Conservation (phyloP, 148 eudicot species). For the Mesembryanthemum crystallinum region DNA sequence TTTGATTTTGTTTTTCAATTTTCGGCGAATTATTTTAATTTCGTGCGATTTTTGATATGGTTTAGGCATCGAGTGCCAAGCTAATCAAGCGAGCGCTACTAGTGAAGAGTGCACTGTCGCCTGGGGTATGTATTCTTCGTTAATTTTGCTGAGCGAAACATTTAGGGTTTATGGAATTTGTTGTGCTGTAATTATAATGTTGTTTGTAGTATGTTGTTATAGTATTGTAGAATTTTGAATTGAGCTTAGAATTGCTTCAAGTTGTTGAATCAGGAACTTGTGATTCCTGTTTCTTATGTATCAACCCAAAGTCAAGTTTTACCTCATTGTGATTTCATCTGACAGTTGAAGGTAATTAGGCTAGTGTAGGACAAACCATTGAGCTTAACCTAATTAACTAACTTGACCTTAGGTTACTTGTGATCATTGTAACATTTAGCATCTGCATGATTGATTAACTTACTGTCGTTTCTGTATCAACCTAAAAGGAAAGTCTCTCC, state of each 20-base stretch:
- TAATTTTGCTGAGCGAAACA: neutral
- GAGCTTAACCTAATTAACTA: too few species aligned
- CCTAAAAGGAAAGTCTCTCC: too few species aligned
- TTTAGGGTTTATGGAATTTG: neutral
- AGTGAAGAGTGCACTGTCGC: slow-evolving; percentile 96
- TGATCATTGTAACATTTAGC: too few species aligned
- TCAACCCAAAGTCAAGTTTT: neutral
- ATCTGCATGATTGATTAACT: too few species aligned
- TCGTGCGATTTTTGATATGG: neutral
- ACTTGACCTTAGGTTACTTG: too few species aligned
- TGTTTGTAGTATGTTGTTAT: neutral
- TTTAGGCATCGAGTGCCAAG: slow-evolving; percentile 92
- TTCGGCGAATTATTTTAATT: neutral
- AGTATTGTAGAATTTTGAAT: neutral
- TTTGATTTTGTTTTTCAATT: neutral
- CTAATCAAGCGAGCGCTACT: slow-evolving; percentile 91
- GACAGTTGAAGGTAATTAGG: neutral
- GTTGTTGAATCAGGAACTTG: neutral
- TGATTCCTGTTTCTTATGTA: neutral
- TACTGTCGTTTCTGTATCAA: too few species aligned
- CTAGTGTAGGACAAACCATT: neutral
- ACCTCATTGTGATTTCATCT: neutral
- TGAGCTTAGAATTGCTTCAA: neutral
- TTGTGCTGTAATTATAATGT: neutral
- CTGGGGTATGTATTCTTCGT: slow-evolving; percentile 65